Base-by-base conservation (phyloP, 371 early-diverging fungal genomes). In the Mortierella sp. region DNA sequence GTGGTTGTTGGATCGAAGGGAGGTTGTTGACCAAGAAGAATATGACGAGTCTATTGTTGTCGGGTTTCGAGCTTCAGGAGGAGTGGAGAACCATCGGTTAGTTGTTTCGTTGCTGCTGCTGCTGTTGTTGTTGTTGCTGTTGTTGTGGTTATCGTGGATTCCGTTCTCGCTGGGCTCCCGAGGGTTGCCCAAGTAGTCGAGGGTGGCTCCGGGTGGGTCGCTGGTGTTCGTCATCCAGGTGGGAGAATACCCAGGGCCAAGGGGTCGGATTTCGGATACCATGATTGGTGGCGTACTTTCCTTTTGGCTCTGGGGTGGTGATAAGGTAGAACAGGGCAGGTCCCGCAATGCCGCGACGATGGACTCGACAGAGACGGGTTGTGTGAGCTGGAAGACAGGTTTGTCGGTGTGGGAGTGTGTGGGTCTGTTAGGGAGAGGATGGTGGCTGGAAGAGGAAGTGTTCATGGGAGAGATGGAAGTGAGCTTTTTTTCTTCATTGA, bases 391-490 rank as follows among this genome's bases (percentile, higher is more conserved):
- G 61, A 61, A 61, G 14, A 39, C 6, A 19, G 8, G 37, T 37
- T 61, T 61, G 22, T 22, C 22, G 34, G 55, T 2, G 31, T 53
- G 16, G 11, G 37, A 31, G 19, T 6, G 37, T 34, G 19, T 61
- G 34, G 34, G 37, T 19, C 37, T 34, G 22, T 19, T 55, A 7
- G 61, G 1, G 61, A 34, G 37, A 22, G 37, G 61, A 7, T 10
- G 22, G 22, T 61, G 22, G 34, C 1, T 9, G 39, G 61, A 19
- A 22, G 61, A 22, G 37, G 22, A 37, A 3, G 34, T 16, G 61
- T 61, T 61, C 61, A 61, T 61, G 34, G 16, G 61, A 34, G 61
- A 61, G 61, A 61, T 61, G 61, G 61, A 61, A n/a, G n/a, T n/a
- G n/a, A n/a, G n/a, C n/a, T n/a, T n/a, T n/a, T n/a, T n/a, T n/a